Base-by-base conservation (phyloP, 371 early-diverging fungal species). In the Blakeslea trispora region DNA sequence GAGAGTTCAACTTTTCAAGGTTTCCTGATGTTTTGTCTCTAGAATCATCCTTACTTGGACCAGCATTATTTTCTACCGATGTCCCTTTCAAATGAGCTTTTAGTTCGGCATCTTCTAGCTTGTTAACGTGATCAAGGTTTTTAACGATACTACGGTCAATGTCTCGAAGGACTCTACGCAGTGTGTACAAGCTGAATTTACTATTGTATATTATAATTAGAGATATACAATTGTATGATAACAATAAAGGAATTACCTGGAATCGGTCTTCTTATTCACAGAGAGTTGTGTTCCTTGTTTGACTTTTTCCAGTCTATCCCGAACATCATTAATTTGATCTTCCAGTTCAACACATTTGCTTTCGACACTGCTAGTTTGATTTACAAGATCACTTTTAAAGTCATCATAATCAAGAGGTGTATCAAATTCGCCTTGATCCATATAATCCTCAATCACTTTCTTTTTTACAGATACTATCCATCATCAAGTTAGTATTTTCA, bases 101-200 rank as follows among this genome's bases (percentile, higher is more conserved):
- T 21, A 40, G 31, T 31, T 51, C 47, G 5, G 19, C 13, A 24
- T 57, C 32, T n/a, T 57, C 50, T 2, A 57, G 15, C 14, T 8
- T n/a, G 8, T 1, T 50, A 3, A 57, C 15, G 9, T 14, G 22
- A n/a, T 22, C 28, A 19, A 18, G 21, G 23, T 19, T 19, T n/a
- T 32, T 31, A 3, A 22, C 8, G 10, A 62, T 47, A 1, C 31
- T 43, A 31, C 13, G 22, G 5, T 50, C 57, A 48, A 55, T 48
- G 43, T 62, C 53, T 37, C 57, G 63, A 24, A 57, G 42, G n/a
- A 37, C 47, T 43, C 53, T 57, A 47, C 57, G 63, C 37, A 62
- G 35, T n/a, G 44, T 13, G 19, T 62, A 53, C n/a, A 42, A 17
- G 21, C 53, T 53, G 0, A 53, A 18, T 28, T 52, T 19, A 43